These are phyloP conservation scores for Macroventuria anomochaeta DNA, from an alignment of 2,329 filamentous ascomycete genomes.

Conservation along the genomic window DNA sequence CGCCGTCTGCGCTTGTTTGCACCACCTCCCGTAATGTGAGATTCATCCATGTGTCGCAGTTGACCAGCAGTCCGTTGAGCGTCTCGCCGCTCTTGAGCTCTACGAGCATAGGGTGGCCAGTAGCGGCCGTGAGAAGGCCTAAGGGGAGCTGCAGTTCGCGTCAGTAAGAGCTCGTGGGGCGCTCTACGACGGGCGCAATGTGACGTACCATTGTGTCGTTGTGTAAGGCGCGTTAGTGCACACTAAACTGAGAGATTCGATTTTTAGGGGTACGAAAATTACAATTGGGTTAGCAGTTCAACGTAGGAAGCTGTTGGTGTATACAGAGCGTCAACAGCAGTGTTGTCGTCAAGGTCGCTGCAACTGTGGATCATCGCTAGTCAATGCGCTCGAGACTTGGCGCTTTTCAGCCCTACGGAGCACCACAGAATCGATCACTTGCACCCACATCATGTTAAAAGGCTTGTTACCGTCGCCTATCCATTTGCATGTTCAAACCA, in stretches of 20 bases:
- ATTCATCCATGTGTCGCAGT: conserved; percentile 99
- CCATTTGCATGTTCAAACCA: neutral
- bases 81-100: conserved; percentile 98
- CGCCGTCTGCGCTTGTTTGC: conserved; percentile 92
- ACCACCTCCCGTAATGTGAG: conserved; percentile 96
- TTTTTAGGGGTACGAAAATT: too few relatives aligned
- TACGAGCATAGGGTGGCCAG: conserved; percentile 97
- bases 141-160: conserved; percentile 61
- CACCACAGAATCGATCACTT: neutral
- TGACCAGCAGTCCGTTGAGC: conserved; percentile 92
- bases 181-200: neutral
- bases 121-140: conserved; percentile 90
- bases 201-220: conserved; percentile 35
- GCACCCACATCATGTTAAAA: neutral
- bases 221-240: neutral
- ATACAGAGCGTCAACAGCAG: neutral
- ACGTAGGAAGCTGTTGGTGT: neutral
- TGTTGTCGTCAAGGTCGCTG: conserved; percentile 8
- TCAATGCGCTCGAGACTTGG: conserved; percentile 17
- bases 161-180: conserved; percentile 10
- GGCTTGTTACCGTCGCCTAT: neutral
- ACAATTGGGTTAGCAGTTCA: neutral
- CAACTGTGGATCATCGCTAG: conserved; percentile 19
- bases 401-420: conserved; percentile 1
- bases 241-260: neutral